phyloP scores from a whole-genome alignment of 2,329 filamentous ascomycete genomes.

The Beauveria rudraprayagi region DNA sequence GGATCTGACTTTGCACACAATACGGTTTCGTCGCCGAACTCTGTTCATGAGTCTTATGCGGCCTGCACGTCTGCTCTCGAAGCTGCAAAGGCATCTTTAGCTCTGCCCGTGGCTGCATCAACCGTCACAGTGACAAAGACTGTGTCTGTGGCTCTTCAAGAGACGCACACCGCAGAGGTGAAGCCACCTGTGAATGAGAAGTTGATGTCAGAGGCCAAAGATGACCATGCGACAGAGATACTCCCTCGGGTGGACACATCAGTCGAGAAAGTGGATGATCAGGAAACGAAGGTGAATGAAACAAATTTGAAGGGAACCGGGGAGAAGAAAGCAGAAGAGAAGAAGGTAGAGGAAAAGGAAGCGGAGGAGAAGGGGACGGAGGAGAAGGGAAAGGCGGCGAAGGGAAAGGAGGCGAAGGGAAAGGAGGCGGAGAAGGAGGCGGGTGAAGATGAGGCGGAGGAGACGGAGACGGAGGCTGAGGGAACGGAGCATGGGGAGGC shows the following conservation, averaged over 20 bases:
- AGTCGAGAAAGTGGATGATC: neutral
- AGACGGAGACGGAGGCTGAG: no score
- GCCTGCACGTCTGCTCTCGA: slow-evolving; percentile 18
- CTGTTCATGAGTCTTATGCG: slow-evolving; percentile 17
- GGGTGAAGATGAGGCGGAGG: no score
- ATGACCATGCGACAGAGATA: neutral
- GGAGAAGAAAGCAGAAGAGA: neutral
- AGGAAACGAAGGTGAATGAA: neutral
- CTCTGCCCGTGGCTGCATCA: neutral
- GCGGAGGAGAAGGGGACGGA: neutral
- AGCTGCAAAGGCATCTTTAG: slow-evolving; percentile 12
- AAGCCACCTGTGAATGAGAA: neutral
- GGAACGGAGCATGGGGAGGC: no score
- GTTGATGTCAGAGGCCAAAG: slow-evolving; percentile 15
- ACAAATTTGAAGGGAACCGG: neutral
- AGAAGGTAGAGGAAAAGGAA: neutral
- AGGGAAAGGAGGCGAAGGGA: neutral
- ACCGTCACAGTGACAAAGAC: slow-evolving; percentile 28
- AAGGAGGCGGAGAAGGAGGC: no score
- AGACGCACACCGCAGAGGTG: neutral
- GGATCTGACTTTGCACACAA: neutral
- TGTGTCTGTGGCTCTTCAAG: slow-evolving; percentile 18
- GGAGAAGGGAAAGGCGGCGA: no score
- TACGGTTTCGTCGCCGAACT: neutral
- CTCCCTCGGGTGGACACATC: slow-evolving; percentile 7